These are phyloP conservation scores for Cydonia oblonga DNA, from an alignment of 331 rosid genomes.

Conservation along the genomic window DNA sequence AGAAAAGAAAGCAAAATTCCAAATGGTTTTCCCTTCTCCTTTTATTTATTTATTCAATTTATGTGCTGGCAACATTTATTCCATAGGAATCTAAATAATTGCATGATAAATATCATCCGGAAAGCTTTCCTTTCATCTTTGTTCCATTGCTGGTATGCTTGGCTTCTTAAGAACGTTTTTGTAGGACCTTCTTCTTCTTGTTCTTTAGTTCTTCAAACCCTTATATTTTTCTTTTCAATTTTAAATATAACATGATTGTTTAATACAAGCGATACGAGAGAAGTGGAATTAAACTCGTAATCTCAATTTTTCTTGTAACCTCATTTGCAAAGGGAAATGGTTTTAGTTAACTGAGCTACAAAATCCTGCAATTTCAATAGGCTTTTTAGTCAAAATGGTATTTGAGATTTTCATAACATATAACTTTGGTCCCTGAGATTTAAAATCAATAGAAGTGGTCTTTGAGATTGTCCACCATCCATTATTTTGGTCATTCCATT, in stretches of 20 bases:
- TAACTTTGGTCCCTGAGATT: too few species aligned
- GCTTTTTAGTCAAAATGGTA: too few species aligned
- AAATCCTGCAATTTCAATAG: not conserved
- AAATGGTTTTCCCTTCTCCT: not conserved
- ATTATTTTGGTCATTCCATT: too few species aligned
- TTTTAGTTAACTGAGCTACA: too few species aligned
- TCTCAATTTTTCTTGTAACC: too few species aligned
- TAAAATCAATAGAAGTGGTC: too few species aligned
- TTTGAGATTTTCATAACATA: too few species aligned
- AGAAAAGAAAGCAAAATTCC: conserved; percentile 29
- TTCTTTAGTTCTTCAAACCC: not conserved
- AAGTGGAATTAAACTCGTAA: too few species aligned
- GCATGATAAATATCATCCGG: conserved; percentile 17
- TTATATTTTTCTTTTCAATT: not conserved
- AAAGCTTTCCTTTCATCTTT: conserved; percentile 6
- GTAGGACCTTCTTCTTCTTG: not conserved
- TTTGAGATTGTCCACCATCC: too few species aligned
- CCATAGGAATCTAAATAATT: conserved; percentile 36
- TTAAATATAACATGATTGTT: not conserved
- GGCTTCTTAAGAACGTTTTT: conserved; percentile 3
- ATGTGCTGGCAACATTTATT: conserved; percentile 43
- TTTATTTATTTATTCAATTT: not conserved
- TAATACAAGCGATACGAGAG: too few species aligned
- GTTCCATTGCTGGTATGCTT: conserved; percentile 3
- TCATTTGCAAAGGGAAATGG: not conserved